These are phyloP conservation scores for Centrapalus pauciflorus DNA, from an alignment of 129 eudicot species.

Conservation along the genomic window DNA sequence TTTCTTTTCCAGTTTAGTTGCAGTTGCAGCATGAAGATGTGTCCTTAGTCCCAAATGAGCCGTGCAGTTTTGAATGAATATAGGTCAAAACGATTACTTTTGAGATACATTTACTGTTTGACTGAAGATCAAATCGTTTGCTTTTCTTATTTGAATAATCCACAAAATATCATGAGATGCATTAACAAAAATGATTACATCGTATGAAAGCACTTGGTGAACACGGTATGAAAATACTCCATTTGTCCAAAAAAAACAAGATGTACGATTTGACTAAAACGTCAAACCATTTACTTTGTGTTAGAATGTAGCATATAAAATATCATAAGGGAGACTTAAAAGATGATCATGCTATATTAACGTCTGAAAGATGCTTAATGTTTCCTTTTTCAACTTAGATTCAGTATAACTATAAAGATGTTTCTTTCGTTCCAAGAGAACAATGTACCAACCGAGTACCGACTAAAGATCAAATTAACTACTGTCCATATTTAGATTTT, in stretches of 20 bases:
- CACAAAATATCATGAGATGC: neutral
- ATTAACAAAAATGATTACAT: neutral
- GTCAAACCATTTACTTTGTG: no score
- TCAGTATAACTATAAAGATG: constrained; percentile 3
- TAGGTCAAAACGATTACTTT: neutral
- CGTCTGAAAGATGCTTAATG: neutral
- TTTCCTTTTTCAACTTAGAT: constrained; percentile 3
- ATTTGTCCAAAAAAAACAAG: no score
- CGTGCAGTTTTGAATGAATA: neutral
- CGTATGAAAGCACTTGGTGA: neutral
- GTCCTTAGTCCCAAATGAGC: neutral
- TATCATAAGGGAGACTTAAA: neutral
- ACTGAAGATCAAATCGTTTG: neutral
- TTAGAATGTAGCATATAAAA: no score
- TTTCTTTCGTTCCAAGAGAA: neutral
- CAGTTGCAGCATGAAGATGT: neutral
- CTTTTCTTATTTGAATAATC: neutral
- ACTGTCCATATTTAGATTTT: neutral
- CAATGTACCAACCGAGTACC: neutral
- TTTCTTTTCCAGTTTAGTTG: neutral
- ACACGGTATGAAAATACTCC: no score
- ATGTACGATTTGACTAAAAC: no score
- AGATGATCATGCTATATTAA: neutral
- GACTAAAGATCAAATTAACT: neutral
- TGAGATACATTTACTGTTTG: neutral